Evolutionary conservation across 768 basidiomycete genomes (phyloP).

Genomic region (Exsudoporus frostii): DNA sequence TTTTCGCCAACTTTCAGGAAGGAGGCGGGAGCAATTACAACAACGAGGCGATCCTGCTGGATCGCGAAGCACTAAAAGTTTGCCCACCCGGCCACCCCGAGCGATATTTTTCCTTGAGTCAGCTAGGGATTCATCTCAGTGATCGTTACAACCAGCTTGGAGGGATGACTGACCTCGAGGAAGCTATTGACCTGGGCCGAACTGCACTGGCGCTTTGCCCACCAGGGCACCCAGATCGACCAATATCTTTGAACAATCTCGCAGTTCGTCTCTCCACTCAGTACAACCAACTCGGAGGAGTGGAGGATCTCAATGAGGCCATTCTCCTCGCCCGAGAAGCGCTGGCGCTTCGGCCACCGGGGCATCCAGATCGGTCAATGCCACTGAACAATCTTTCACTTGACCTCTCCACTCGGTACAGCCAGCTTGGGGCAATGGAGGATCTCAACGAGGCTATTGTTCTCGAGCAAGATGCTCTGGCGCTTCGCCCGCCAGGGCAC

Average conservation of each 20-base stretch:
- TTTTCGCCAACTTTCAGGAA: background rate
- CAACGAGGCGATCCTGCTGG: background rate
- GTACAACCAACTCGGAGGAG: background rate
- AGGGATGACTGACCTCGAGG: no score
- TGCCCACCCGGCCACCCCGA: background rate
- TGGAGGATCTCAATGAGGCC: background rate
- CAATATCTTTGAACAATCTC: no score
- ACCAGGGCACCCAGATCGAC: no score
- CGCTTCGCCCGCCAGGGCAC: background rate
- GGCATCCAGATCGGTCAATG: background rate
- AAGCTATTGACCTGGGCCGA: no score
- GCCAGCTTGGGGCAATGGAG: background rate
- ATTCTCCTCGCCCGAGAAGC: background rate
- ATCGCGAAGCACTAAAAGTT: background rate
- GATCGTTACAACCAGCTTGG: background rate
- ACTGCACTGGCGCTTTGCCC: no score
- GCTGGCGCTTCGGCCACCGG: background rate
- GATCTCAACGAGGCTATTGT: no score
- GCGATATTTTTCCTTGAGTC: background rate
- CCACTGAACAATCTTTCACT: background rate
- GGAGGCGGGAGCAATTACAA: background rate
- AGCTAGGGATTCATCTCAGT: background rate
- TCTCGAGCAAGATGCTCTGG: background rate
- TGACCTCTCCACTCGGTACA: background rate
- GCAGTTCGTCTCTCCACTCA: background rate